These are phyloP conservation scores for Trichosporon sp. DNA, from an alignment of 1,284 basidiomycete genomes.

Conservation along the genomic window DNA sequence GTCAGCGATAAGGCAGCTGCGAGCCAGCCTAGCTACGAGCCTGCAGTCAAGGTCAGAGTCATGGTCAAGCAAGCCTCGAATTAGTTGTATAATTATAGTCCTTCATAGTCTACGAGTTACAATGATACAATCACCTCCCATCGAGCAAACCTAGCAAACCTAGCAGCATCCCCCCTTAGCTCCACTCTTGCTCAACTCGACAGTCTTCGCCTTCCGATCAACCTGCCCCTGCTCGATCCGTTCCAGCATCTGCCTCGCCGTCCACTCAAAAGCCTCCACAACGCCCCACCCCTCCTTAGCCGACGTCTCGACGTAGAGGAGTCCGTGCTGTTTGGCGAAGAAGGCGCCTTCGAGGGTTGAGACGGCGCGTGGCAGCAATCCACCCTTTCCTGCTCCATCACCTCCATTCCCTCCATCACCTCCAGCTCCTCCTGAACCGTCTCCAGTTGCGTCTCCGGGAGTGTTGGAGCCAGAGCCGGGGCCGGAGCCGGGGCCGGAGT, in stretches of 20 bases:
- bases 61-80: too few relatives aligned
- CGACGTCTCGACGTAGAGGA: constrained; percentile 43
- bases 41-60: too few relatives aligned
- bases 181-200: neutral
- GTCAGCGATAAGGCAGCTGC: too few relatives aligned
- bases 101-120: neutral
- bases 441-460: too few relatives aligned
- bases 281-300: constrained; percentile 46
- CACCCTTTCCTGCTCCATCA: too few relatives aligned
- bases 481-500: constrained; percentile 9
- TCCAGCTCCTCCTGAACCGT: too few relatives aligned
- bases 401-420: too few relatives aligned
- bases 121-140: neutral
- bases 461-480: too few relatives aligned
- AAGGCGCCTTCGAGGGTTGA: constrained; percentile 31
- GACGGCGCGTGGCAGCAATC: constrained; percentile 29
- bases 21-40: too few relatives aligned
- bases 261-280: constrained; percentile 42
- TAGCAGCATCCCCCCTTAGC: neutral
- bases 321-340: constrained; percentile 38
- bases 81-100: too few relatives aligned
- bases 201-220: constrained; percentile 14
- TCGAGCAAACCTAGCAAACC: neutral
- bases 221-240: constrained; percentile 29
- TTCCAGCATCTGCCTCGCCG: constrained; percentile 39